Conservation (phyloP, 305 asterid species). For the Fraxinus ornus region DNA sequence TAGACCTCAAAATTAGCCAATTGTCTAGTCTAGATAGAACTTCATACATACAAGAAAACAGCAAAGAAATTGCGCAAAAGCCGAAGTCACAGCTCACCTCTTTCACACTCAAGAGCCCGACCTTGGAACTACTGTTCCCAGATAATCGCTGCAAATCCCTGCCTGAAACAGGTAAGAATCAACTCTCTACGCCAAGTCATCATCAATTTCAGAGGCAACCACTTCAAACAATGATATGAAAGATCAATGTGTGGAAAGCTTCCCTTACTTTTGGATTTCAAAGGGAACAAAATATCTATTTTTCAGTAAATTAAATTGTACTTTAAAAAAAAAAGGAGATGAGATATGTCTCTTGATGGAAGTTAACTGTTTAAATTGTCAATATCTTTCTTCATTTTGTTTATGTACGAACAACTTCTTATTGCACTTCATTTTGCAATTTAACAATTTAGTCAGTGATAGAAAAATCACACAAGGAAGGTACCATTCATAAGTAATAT, state of each 20-base stretch:
- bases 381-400: not conserved
- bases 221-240: constrained; percentile 17
- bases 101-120: constrained; percentile 63
- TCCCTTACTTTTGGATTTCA: constrained; percentile 23
- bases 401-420: not conserved
- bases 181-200: constrained; percentile 41
- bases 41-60: not conserved
- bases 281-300: not conserved
- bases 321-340: not conserved
- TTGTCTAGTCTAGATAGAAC: not conserved
- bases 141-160: constrained; percentile 90
- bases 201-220: constrained; percentile 14
- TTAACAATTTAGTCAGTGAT: not conserved
- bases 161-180: constrained; percentile 87
- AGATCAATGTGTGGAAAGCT: not conserved
- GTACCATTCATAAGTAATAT: not conserved
- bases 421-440: not conserved
- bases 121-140: constrained; percentile 71
- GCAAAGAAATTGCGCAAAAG: constrained; percentile 8
- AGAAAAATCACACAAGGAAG: not conserved
- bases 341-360: not conserved
- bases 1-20: constrained; percentile 20
- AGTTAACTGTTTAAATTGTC: not conserved
- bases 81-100: constrained; percentile 50
- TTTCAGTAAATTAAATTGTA: not conserved